Percentiles rank a stretch among this genome's conserved stretches.
Evolutionary conservation across 2,329 filamentous ascomycete genomes (phyloP).

Genomic region (Calonectria pseudoreteaudii): DNA sequence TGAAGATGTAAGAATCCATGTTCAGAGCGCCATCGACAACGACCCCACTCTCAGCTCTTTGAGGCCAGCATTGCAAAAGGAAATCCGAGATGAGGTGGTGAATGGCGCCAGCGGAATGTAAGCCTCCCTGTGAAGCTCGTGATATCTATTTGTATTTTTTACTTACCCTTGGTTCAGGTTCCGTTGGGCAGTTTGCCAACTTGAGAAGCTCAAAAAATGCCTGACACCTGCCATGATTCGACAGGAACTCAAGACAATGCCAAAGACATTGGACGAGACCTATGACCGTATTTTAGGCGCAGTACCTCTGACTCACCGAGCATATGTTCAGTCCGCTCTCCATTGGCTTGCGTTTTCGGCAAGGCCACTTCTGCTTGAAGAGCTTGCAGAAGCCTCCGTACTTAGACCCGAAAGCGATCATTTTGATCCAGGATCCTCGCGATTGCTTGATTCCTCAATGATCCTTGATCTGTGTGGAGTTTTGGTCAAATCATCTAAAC

Average conservation of each 20-base stretch:
- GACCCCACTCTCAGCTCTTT: not conserved
- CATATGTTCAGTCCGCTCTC: not conserved
- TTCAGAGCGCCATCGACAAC: not conserved
- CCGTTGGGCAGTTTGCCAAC: constrained; percentile 9
- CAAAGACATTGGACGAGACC: not conserved
- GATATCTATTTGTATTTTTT: not conserved
- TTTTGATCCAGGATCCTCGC: not conserved
- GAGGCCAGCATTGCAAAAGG: not conserved
- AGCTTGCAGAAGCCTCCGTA: not conserved
- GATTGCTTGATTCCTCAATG: not conserved
- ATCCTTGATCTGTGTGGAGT: not conserved
- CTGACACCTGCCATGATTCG: not conserved
- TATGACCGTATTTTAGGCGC: not conserved
- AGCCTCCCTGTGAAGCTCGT: not conserved
- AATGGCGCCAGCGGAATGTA: not conserved
- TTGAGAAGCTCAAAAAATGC: not conserved
- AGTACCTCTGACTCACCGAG: not conserved
- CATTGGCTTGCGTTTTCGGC: constrained; percentile 7
- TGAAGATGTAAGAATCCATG: not conserved
- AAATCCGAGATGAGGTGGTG: not conserved
- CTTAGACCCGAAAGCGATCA: not conserved
- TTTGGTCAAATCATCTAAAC: not conserved
- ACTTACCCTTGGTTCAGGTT: not conserved
- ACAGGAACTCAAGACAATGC: not conserved
- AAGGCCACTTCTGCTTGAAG: not conserved